phyloP scores from a whole-genome alignment of 2,329 filamentous ascomycete genomes.

The Fusarium xylarioides region DNA sequence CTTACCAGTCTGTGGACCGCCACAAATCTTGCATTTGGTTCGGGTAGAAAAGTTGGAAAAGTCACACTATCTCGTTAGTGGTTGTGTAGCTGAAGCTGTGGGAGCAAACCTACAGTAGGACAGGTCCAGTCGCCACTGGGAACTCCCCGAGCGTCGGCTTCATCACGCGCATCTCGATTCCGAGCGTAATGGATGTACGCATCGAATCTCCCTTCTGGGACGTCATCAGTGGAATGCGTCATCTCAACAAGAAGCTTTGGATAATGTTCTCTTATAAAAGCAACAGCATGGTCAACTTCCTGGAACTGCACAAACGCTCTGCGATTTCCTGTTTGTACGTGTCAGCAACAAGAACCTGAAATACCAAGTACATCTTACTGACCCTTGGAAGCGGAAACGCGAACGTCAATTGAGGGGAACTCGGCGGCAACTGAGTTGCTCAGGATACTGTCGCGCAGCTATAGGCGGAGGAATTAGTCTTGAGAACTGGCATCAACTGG shows the following conservation, averaged over 20 bases:
- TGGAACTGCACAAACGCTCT: slow-evolving; percentile 56
- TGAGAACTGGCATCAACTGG: slow-evolving; percentile 25
- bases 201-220: slow-evolving; percentile 50
- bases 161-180: slow-evolving; percentile 48
- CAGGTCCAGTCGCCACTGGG: slow-evolving; percentile 49
- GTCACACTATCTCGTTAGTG: slow-evolving; percentile 48
- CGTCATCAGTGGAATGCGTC: slow-evolving; percentile 49
- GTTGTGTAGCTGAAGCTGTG: not conserved
- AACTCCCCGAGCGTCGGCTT: slow-evolving; percentile 32
- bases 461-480: slow-evolving; percentile 39
- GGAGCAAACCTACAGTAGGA: slow-evolving; percentile 42
- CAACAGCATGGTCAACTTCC: slow-evolving; percentile 50
- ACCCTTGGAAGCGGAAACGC: slow-evolving; percentile 50
- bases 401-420: slow-evolving; percentile 51
- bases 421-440: slow-evolving; percentile 47
- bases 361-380: not conserved
- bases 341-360: slow-evolving; percentile 19
- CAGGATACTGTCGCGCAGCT: slow-evolving; percentile 52
- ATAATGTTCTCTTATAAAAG: slow-evolving; percentile 55
- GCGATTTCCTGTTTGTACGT: slow-evolving; percentile 46
- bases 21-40: slow-evolving; percentile 51
- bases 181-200: slow-evolving; percentile 55
- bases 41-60: slow-evolving; percentile 53
- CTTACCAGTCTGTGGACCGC: slow-evolving; percentile 45
- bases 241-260: slow-evolving; percentile 52